Percentiles rank a stretch among this genome's conserved stretches.
Evolutionary conservation across 768 basidiomycete genomes (phyloP).

Genomic region (Obba rivulosa): DNA sequence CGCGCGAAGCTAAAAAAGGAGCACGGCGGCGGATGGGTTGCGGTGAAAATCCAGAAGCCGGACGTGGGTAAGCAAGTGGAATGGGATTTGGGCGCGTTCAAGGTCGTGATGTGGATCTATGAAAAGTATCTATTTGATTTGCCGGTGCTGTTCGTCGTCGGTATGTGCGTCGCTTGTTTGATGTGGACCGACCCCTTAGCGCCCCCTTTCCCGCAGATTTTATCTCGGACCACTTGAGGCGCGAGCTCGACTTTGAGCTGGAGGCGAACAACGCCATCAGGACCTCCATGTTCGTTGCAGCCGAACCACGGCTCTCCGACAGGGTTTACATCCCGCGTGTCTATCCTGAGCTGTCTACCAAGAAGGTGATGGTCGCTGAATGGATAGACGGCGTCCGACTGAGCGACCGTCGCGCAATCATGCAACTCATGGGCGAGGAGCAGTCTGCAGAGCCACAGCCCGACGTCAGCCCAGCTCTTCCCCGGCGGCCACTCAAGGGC

Average conservation of each 20-base stretch:
- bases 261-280: conserved; percentile 75
- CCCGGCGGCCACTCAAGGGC: conserved; percentile 40
- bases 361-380: conserved; percentile 77
- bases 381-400: conserved; percentile 79
- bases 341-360: conserved; percentile 65
- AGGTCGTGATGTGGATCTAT: conserved; percentile 74
- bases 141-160: conserved; percentile 76
- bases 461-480: neutral
- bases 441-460: conserved; percentile 2
- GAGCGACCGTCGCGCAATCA: conserved; percentile 55
- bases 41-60: conserved; percentile 92
- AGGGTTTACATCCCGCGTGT: conserved; percentile 79
- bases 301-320: conserved; percentile 63
- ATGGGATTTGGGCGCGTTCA: conserved; percentile 71
- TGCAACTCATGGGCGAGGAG: conserved; percentile 53
- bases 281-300: conserved; percentile 62
- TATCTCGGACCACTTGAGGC: conserved; percentile 73
- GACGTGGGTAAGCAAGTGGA: conserved; percentile 82
- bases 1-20: conserved; percentile 50
- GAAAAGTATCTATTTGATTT: conserved; percentile 80
- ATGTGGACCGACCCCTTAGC: neutral
- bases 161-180: conserved; percentile 32
- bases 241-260: conserved; percentile 75
- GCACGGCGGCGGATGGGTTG: conserved; percentile 59
- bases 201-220: conserved; percentile 43